Percentiles rank a stretch among this genome's conserved stretches.
phyloP scores from a whole-genome alignment of 1,284 basidiomycete species.

The Baeospora myosura region DNA sequence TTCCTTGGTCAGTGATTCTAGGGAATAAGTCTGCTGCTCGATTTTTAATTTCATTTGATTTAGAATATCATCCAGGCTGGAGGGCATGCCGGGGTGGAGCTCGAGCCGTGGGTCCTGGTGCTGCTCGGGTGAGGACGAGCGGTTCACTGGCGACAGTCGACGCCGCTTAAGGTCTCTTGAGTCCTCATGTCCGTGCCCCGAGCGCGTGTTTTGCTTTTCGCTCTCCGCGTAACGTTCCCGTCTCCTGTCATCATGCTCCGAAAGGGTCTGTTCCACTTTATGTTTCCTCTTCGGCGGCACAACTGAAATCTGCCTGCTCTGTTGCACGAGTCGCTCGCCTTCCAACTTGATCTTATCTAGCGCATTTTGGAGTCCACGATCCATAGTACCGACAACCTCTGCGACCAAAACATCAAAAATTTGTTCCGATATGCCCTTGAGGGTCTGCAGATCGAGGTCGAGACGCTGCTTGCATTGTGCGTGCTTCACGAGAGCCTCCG shows the following conservation, averaged over 20 bases:
- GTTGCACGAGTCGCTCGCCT: slow-evolving; percentile 16
- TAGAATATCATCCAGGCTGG: slow-evolving; percentile 21
- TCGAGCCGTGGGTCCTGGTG: background rate
- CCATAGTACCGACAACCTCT: slow-evolving; percentile 32
- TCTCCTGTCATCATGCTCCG: slow-evolving; percentile 9
- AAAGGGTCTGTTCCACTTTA: background rate
- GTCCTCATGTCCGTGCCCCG: background rate
- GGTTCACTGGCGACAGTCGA: slow-evolving; percentile 10
- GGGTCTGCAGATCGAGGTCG: slow-evolving; percentile 29
- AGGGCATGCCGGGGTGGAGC: slow-evolving; percentile 1
- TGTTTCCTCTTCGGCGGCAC: background rate
- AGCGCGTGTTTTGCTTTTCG: background rate
- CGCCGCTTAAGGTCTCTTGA: slow-evolving; percentile 17
- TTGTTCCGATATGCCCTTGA: slow-evolving; percentile 37
- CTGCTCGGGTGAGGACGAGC: slow-evolving; percentile 6
- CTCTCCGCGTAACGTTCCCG: slow-evolving; percentile 11
- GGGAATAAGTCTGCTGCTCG: slow-evolving; percentile 27
- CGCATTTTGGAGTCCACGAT: slow-evolving; percentile 30
- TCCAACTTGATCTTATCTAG: slow-evolving; percentile 29
- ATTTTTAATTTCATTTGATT: slow-evolving; percentile 30
- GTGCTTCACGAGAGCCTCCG: slow-evolving; percentile 35
- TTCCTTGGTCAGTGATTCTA: slow-evolving; percentile 27
- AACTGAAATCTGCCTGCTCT: background rate
- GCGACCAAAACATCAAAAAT: slow-evolving; percentile 32
- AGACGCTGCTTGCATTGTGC: slow-evolving; percentile 33